These are phyloP conservation scores for Raphanus raphanistrum DNA, from an alignment of 345 rosid species.

Conservation along the genomic window DNA sequence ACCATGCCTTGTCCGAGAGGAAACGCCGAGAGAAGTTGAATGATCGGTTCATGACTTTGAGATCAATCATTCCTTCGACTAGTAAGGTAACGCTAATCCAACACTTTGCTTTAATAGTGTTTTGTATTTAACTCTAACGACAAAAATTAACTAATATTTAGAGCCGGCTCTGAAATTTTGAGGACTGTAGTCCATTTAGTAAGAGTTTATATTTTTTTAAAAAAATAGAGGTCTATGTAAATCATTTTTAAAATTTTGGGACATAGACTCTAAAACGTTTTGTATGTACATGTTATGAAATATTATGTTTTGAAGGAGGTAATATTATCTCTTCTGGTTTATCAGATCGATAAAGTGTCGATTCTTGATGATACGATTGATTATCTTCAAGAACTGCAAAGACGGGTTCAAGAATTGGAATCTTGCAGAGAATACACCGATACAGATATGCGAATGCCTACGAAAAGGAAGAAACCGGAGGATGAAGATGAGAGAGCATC, in stretches of 20 bases:
- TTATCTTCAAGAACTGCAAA: constrained; percentile 69
- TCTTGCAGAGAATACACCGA: constrained; percentile 44
- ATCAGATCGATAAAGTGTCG: constrained; percentile 68
- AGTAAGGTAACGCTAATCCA: constrained; percentile 56
- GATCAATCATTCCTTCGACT: constrained; percentile 68
- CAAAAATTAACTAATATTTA: not conserved
- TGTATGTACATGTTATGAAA: not conserved
- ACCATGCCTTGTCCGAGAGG: constrained; percentile 49
- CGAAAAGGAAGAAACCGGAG: constrained; percentile 46
- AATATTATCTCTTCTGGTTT: not conserved
- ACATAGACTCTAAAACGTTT: not conserved
- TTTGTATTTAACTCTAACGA: not conserved
- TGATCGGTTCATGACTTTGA: constrained; percentile 56
- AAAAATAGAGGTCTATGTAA: not conserved
- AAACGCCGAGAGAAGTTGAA: constrained; percentile 54
- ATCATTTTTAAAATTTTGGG: not conserved
- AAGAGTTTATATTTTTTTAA: not conserved
- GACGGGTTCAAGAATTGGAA: constrained; percentile 65
- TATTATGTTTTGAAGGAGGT: not conserved
- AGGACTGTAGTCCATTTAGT: not conserved
- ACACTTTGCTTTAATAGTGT: not conserved
- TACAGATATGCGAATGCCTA: constrained; percentile 34
- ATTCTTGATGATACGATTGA: constrained; percentile 80
- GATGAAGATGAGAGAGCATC: constrained; percentile 63
- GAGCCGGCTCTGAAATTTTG: not conserved